Evolutionary conservation across 1,284 basidiomycete genomes (phyloP), one percentile per base, ranked within the genome.

Genomic region (Stereum hirsutum): DNA sequence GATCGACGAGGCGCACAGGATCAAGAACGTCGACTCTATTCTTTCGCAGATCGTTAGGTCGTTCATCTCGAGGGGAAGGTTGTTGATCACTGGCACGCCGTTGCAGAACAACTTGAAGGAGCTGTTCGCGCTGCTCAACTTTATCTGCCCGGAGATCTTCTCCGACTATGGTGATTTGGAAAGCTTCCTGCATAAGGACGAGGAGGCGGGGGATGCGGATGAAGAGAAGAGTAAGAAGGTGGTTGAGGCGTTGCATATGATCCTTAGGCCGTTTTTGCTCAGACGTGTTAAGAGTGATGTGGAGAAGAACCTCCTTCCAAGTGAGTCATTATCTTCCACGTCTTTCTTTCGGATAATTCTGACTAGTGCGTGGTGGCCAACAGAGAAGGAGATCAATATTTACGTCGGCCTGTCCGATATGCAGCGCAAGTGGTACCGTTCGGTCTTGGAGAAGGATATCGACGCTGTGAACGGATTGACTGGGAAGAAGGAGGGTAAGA

Each of bases 401-500:
- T 99, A 99, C 52, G 89, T 99, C 46, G 95, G 95, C 44, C 76
- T 99, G 52, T 90, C 93, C 2, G 94, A 98, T 26, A 95, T 99
- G 93, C 96, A 99, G 63, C 73, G 92, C 36, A 97, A 93, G 61
- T 99, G 95, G 96, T 96, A 96, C 63, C 81, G 89, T 32, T 91
- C 86, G 28, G 88, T 99, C 4, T 65, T 99, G 44, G 93, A 99
- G 65, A 98, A 99, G 68, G 96, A 99, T 62, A 97, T 99, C 45
- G 96, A 99, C 57, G 95, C 95, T 8, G 96, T 99, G 43, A 99
- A 98, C 58, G 91, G 92, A 32, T 66, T 91, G 21, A 89, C 90
- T 1, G 91, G 91, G 12, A 98, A 97, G 75, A 99, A 99, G 62
- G 96, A 99, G 63, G 95, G 96, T 50, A 99, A 98, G 69, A 98